phyloP scores from a whole-genome alignment of 257 asterid species.

The Solanum clarkiae region DNA sequence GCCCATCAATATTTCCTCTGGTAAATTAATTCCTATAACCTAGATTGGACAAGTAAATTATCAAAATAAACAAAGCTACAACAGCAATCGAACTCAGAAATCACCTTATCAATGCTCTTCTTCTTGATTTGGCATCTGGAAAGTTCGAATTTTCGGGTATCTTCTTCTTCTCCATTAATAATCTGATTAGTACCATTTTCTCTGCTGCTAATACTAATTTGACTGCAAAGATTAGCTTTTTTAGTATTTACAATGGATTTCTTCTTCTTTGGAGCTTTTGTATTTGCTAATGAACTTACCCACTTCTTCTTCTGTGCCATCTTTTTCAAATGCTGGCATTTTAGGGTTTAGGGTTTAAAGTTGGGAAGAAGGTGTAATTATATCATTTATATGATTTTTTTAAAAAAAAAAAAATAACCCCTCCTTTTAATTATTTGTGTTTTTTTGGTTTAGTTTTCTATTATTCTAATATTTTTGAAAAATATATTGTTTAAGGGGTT shows the following conservation, averaged over 20 bases:
- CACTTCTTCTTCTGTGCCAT: background rate
- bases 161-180: background rate
- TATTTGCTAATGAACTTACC: background rate
- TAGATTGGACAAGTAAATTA: background rate
- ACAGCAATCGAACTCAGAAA: background rate
- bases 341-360: too few relatives aligned
- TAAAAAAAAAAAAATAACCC: too few relatives aligned
- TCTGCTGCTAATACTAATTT: too few relatives aligned
- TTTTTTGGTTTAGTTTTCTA: too few relatives aligned
- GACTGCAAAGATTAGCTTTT: background rate
- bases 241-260: background rate
- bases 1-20: background rate
- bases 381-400: too few relatives aligned
- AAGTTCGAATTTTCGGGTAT: too few relatives aligned
- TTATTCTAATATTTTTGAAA: too few relatives aligned
- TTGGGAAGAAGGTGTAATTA: too few relatives aligned
- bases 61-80: too few relatives aligned
- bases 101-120: background rate
- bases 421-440: too few relatives aligned
- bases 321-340: background rate
- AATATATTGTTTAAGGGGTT: too few relatives aligned
- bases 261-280: background rate
- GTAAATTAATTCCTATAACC: background rate
- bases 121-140: too few relatives aligned
- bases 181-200: background rate